Percentiles rank a stretch among this genome's conserved stretches.
Evolutionary conservation across 208 protist species (phyloP).

Genomic region (Entamoeba histolytica): DNA sequence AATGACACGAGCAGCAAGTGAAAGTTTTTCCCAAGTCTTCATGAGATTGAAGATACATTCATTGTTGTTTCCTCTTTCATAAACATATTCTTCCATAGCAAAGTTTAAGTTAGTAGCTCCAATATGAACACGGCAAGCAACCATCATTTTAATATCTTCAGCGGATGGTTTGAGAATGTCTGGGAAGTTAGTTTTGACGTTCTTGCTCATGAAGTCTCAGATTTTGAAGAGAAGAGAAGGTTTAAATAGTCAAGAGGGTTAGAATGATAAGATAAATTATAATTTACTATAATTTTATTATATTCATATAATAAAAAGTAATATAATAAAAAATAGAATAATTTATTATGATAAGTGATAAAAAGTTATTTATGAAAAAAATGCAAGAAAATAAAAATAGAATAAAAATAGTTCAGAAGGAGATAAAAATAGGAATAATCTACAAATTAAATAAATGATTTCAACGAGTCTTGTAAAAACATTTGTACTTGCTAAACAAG

Average conservation of each 20-base stretch:
- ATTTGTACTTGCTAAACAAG: neutral
- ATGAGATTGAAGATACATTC: conserved; percentile 20
- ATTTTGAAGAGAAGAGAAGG: no score
- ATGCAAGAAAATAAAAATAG: no score
- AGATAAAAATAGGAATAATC: no score
- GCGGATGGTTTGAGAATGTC: neutral
- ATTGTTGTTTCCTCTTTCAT: neutral
- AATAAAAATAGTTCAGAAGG: no score
- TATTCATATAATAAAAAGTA: no score
- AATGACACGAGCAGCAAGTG: conserved; percentile 25
- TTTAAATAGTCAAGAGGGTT: no score
- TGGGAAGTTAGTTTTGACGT: neutral
- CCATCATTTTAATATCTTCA: neutral
- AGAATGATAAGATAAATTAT: no score
- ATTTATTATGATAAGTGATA: no score
- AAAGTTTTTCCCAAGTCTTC: conserved; percentile 22
- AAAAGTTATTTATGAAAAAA: no score
- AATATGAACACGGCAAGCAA: neutral
- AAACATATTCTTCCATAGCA: neutral
- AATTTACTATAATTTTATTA: no score
- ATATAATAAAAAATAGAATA: no score
- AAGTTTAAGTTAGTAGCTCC: neutral
- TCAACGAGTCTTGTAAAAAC: neutral
- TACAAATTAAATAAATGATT: neutral
- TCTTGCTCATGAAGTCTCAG: neutral